Base-by-base conservation (phyloP, 116 monocot species). In the Cymodocea nodosa region DNA sequence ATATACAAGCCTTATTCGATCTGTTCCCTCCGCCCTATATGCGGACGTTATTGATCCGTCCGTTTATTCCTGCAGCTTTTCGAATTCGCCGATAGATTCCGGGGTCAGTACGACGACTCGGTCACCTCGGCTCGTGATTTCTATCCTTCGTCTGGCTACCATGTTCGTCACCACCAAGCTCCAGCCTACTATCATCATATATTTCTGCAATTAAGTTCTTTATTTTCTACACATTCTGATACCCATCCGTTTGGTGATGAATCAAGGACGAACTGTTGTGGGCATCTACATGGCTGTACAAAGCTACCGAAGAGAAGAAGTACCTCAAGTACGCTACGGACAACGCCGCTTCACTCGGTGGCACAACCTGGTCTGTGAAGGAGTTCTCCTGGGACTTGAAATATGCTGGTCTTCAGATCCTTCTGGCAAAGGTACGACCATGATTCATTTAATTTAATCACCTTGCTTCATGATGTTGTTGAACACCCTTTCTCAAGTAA, bases 371-470 rank as follows among this genome's bases (percentile, higher is more conserved):
- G 79, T 81, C 83, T 16, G 81, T 85, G 1, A 83, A 65, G n/a
- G 95, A 95, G 23, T 95, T 95, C 83, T 85, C 78, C 2, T 95
- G 95, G 95, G 95, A 90, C 64, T 90, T 85, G 85, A 95, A 95
- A 58, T 95, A 85, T 70, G 95, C 95, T 9, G 95, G 95, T n/a
- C 6, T 90, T 2, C 95, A 95, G 74, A 68, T 87, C 48, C 83
- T 95, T 61, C 73, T 95, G 4, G 16, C 90, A 20, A 95, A 95
- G 91, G 94, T 93, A 71, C 11, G 0, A 1, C 36, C 37, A 5
- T 16, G 18, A 17, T 39, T 15, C 15, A 62, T 37, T n/a, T 61
- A 61, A 61, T 61, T 61, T 15, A 37, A 15, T 14, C 17, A 24
- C 19, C 30, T 34, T 30, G 30, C 30, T 30, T 30, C 30, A 3